Evolutionary conservation across 805 yeast genomes (phyloP), one percentile per base, ranked within the genome.

Genomic region (Candida insectorum): DNA sequence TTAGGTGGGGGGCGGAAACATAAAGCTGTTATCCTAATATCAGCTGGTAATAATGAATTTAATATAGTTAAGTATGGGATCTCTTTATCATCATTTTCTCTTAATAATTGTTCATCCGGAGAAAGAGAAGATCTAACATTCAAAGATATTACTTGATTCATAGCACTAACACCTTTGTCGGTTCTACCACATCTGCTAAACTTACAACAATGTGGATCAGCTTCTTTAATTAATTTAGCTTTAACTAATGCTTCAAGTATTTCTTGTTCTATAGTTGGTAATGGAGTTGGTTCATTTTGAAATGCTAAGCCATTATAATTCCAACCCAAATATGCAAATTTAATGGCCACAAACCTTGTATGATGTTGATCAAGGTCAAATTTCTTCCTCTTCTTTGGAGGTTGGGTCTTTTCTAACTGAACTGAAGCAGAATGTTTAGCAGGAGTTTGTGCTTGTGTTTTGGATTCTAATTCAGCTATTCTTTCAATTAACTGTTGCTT

Each of bases 181-280:
- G 97, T 91, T 49, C 97, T 70, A 0, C 97, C 97, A 61, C 97
- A 93, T 42, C 97, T 66, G 45, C 94, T 83, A 55, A 89, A 88
- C 10, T 74, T 70, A 51, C 81, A 85, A 1, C 76, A 79, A 6
- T 62, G 62, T 0, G 87, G 81, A 14, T 75, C 79, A 15, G 71
- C 48, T 2, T 77, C 65, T 7, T 77, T 71, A 8, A 93, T 77
- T 40, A 93, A 56, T 43, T 72, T 78, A 18, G 91, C 77, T 41
- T 70, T 75, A 30, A 69, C 61, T 58, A 93, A 55, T 0, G 95
- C 96, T 25, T 81, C 73, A 25, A 93, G 56, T 4, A 93, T 72
- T 24, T 71, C 73, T 18, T 77, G 79, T 51, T 93, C 98, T 2
- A 93, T 89, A 0, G 98, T 93, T 0, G 94, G 95, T 6, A 85